Evolutionary conservation across 2,329 filamentous ascomycete species (phyloP).

Genomic region (Xylaria sp.): DNA sequence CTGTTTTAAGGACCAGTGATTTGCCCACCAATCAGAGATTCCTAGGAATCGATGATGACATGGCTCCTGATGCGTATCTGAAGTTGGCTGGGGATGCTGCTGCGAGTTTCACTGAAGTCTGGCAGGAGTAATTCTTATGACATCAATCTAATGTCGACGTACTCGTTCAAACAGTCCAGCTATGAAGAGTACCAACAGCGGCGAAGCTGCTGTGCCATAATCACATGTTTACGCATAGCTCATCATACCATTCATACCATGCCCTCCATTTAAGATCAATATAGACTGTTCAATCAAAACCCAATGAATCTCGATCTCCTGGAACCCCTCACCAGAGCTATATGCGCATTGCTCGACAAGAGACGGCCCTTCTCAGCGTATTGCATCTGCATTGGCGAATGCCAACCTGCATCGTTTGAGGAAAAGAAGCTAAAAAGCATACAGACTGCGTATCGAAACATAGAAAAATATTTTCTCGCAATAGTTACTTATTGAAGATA

Average conservation of each 20-base stretch:
- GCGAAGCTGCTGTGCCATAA: not conserved
- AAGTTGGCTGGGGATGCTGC: constrained; percentile 40
- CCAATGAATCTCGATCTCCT: constrained; percentile 13
- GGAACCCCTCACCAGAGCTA: constrained; percentile 17
- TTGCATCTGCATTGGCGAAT: constrained; percentile 20
- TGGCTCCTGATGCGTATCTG: constrained; percentile 42
- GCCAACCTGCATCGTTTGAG: constrained; percentile 22
- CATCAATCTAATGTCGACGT: constrained; percentile 2
- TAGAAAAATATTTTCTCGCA: constrained; percentile 15
- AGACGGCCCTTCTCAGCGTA: constrained; percentile 38
- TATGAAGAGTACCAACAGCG: not conserved
- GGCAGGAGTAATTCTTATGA: constrained; percentile 23
- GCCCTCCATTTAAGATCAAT: not conserved
- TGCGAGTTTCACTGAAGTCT: constrained; percentile 30
- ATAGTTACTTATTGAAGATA: constrained; percentile 36
- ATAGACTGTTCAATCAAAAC: not conserved
- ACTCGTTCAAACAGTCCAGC: not conserved
- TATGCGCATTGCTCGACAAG: constrained; percentile 62
- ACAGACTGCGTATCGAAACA: constrained; percentile 1
- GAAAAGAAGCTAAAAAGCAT: constrained; percentile 6
- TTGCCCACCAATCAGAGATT: constrained; percentile 45
- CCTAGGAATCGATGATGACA: constrained; percentile 43
- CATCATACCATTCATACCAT: not conserved
- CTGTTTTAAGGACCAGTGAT: constrained; percentile 38
- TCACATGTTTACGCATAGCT: constrained; percentile 5